Evolutionary conservation across 2,329 filamentous ascomycete species (phyloP).

Genomic region (Sarocladium kiliense): DNA sequence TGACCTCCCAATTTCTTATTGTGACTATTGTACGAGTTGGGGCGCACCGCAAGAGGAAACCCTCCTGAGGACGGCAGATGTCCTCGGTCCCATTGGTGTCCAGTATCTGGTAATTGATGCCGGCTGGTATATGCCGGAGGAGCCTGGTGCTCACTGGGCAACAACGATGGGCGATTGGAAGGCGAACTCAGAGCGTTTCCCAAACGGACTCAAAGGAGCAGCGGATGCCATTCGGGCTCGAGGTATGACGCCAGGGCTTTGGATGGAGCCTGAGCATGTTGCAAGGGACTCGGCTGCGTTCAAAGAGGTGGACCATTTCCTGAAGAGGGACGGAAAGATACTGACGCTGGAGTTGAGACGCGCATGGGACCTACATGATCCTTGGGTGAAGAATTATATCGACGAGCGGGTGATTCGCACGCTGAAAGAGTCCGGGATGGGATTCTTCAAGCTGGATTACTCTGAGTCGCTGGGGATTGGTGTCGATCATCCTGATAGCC

Average conservation of each 20-base stretch:
- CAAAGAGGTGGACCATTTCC: background rate
- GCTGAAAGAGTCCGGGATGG: background rate
- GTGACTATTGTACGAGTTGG: no score
- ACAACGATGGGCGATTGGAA: background rate
- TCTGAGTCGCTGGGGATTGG: background rate
- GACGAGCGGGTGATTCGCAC: background rate
- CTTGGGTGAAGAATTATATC: background rate
- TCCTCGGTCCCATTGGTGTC: no score
- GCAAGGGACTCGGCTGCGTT: background rate
- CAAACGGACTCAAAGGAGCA: background rate
- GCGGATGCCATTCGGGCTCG: background rate
- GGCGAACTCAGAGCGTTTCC: background rate
- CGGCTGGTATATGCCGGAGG: no score
- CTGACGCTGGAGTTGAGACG: constrained; percentile 1
- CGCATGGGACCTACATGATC: background rate
- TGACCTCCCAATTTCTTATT: no score
- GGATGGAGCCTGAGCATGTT: constrained; percentile 2
- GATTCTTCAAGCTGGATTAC: constrained; percentile 2
- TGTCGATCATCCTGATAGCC: background rate
- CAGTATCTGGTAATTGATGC: no score
- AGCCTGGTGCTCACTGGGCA: no score
- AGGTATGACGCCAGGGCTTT: background rate
- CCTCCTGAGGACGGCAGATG: no score
- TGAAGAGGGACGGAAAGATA: background rate
- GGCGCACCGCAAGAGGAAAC: no score